Conservation (phyloP, 495 filamentous ascomycete genomes). For the Trichoderma reesei region DNA sequence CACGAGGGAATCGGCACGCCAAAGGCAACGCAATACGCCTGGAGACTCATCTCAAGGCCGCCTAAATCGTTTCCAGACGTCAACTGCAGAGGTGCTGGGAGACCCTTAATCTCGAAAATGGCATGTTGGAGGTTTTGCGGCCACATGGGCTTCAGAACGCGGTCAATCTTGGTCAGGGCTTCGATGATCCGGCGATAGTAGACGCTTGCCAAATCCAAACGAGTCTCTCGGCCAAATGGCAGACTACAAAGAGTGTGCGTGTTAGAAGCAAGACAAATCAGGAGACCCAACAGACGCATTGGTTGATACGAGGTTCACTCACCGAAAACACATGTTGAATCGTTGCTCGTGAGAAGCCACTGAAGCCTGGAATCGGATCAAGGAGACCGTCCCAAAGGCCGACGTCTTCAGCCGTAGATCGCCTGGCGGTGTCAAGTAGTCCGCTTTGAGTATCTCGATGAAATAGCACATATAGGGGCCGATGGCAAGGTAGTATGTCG, state of each 20-base stretch:
- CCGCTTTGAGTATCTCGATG: constrained; percentile 46
- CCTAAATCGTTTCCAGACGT: constrained; percentile 64
- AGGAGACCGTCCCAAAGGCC: constrained; percentile 62
- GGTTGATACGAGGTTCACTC: constrained; percentile 17
- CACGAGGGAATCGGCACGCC: constrained; percentile 66
- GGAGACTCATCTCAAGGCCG: constrained; percentile 71
- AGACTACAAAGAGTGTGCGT: constrained; percentile 28
- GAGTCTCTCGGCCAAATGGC: constrained; percentile 53
- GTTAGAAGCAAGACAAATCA: constrained; percentile 14
- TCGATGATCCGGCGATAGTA: constrained; percentile 68
- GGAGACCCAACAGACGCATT: too few relatives aligned
- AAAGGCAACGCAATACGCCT: constrained; percentile 79
- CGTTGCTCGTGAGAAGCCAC: constrained; percentile 59
- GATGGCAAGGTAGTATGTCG: constrained; percentile 79
- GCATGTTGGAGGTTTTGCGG: constrained; percentile 58
- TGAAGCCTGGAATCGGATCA: constrained; percentile 39
- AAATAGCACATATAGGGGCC: constrained; percentile 76
- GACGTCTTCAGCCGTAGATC: constrained; percentile 32
- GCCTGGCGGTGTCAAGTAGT: constrained; percentile 43
- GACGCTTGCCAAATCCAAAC: constrained; percentile 69
- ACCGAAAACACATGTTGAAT: constrained; percentile 78
- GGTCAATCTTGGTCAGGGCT: constrained; percentile 60
- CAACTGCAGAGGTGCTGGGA: constrained; percentile 39
- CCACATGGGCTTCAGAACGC: constrained; percentile 78
- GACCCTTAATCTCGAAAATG: constrained; percentile 53